A percentile compares a stretch with the other conserved stretches of the same genome.
phyloP scores from a whole-genome alignment of 495 filamentous ascomycete genomes.

The Tetracladium setigerum region DNA sequence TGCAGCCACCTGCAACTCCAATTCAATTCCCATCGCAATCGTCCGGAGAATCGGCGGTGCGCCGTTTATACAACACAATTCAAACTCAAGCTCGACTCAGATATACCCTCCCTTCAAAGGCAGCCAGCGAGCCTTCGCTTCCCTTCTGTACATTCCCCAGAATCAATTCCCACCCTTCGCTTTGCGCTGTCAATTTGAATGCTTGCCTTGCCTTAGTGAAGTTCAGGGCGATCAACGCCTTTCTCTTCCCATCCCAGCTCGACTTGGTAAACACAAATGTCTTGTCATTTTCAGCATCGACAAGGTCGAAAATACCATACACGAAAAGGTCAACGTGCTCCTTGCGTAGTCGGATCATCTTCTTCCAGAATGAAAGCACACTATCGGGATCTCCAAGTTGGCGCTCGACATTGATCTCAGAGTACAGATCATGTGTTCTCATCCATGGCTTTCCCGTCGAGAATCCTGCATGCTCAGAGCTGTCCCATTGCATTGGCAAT shows the following conservation, averaged over 20 bases:
- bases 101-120: constrained; percentile 3
- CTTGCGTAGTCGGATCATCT: constrained; percentile 35
- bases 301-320: constrained; percentile 49
- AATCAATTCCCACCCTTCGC: not conserved
- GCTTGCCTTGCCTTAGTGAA: not conserved
- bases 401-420: constrained; percentile 34
- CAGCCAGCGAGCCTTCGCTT: not conserved
- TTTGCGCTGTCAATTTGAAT: not conserved
- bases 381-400: constrained; percentile 31
- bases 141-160: not conserved
- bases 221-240: constrained; percentile 34
- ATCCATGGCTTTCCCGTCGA: constrained; percentile 40
- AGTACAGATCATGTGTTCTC: constrained; percentile 37
- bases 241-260: constrained; percentile 33
- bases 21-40: too few relatives aligned
- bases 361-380: constrained; percentile 41
- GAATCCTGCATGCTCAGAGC: constrained; percentile 44
- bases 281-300: constrained; percentile 35
- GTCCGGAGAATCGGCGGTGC: too few relatives aligned
- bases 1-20: too few relatives aligned
- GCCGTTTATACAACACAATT: too few relatives aligned
- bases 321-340: constrained; percentile 48
- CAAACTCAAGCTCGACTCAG: too few relatives aligned
- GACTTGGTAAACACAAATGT: constrained; percentile 40
- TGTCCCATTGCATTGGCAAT: constrained; percentile 56